phyloP scores from a whole-genome alignment of 768 basidiomycete genomes.

The Pisolithus albus region DNA sequence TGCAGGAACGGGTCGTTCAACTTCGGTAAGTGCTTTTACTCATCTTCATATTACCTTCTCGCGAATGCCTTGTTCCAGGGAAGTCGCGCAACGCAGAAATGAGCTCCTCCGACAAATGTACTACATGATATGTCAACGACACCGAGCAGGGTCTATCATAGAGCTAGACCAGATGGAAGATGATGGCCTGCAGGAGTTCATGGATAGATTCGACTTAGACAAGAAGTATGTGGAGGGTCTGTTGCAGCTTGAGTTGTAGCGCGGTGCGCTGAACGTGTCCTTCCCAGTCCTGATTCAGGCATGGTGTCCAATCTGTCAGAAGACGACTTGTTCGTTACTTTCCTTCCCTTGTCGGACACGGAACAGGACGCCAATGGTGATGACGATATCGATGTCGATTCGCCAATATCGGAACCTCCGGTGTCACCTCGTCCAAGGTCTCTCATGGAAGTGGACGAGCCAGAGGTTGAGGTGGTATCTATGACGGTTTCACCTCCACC shows the following conservation, averaged over 20 bases:
- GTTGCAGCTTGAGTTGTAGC: neutral
- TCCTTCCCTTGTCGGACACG: constrained; percentile 7
- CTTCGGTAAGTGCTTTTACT: constrained; percentile 23
- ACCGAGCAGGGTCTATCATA: constrained; percentile 37
- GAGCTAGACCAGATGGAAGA: constrained; percentile 33
- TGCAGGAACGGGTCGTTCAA: constrained; percentile 29
- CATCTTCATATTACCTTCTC: neutral
- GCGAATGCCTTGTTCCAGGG: constrained; percentile 31
- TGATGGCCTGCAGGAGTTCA: constrained; percentile 40
- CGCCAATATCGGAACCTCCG: constrained; percentile 30
- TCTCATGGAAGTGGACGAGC: constrained; percentile 9
- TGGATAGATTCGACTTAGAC: constrained; percentile 49
- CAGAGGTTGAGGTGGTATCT: constrained; percentile 3
- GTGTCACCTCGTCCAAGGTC: constrained; percentile 22
- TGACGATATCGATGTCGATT: constrained; percentile 17
- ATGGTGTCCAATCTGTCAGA: constrained; percentile 34
- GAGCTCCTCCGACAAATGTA: constrained; percentile 67
- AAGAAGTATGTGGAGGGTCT: constrained; percentile 36
- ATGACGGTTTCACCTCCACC: constrained; percentile 12
- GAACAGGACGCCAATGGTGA: constrained; percentile 6
- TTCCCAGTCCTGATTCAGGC: constrained; percentile 35
- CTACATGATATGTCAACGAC: constrained; percentile 51
- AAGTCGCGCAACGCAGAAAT: constrained; percentile 60
- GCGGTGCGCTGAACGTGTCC: neutral
- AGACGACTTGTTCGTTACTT: constrained; percentile 22